Conservation (phyloP, 129 eudicot genomes). For the Apium graveolens region DNA sequence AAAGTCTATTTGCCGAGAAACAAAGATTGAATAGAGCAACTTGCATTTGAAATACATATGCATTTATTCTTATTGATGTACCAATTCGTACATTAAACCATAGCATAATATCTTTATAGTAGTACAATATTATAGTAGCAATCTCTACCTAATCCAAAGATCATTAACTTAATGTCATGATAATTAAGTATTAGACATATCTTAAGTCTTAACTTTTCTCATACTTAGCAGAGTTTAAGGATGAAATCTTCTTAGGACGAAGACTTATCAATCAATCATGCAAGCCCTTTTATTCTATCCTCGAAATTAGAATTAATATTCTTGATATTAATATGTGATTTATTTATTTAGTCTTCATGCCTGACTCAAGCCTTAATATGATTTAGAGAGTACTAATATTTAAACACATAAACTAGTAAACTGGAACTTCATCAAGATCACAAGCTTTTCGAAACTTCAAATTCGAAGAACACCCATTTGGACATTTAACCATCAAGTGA, state of each 20-base stretch:
- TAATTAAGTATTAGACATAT: conserved; percentile 5
- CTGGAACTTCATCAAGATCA: neutral
- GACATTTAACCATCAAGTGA: neutral
- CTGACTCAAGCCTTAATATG: neutral
- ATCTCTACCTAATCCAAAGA: conserved; percentile 6
- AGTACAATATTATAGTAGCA: conserved; percentile 5
- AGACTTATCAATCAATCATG: neutral
- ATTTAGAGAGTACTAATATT: neutral
- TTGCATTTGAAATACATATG: conserved; percentile 4
- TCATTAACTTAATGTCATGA: neutral
- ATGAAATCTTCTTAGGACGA: conserved; percentile 1
- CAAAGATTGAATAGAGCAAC: neutral
- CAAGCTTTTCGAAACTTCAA: neutral
- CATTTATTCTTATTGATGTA: conserved; percentile 7
- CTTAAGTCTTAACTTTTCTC: neutral
- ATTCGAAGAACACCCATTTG: neutral
- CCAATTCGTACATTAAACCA: conserved; percentile 9
- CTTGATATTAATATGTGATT: too few relatives aligned
- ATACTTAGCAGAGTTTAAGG: neutral
- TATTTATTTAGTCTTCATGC: neutral
- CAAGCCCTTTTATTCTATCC: neutral
- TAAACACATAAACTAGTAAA: neutral
- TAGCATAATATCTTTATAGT: neutral
- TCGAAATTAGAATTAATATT: neutral
- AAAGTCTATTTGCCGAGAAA: conserved; percentile 11